Percentiles rank a stretch among this genome's conserved stretches.
Evolutionary conservation across 1,284 basidiomycete genomes (phyloP).

Genomic region (Fistulinella cinereoalba): DNA sequence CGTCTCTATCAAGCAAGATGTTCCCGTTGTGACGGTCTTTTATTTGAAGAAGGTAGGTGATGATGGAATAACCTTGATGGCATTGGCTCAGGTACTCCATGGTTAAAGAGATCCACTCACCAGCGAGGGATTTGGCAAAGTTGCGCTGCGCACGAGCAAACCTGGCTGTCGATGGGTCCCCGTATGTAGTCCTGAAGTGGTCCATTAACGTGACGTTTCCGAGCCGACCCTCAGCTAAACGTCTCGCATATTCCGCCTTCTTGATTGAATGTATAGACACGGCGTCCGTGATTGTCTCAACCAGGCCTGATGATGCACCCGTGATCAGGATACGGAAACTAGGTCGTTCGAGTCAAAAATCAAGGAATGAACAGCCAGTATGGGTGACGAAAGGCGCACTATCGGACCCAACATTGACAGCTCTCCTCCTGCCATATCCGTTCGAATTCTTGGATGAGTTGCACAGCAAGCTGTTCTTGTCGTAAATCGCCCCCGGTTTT

Average conservation of each 20-base stretch:
- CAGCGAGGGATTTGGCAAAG: slow-evolving; percentile 93
- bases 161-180: slow-evolving; percentile 82
- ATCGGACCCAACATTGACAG: slow-evolving; percentile 87
- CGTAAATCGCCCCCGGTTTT: slow-evolving; percentile 97
- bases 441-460: slow-evolving; percentile 91
- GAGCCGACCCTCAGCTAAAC: slow-evolving; percentile 75
- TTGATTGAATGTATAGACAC: slow-evolving; percentile 99
- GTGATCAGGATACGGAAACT: slow-evolving; percentile 90
- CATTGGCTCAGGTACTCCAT: not conserved
- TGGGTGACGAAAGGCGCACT: slow-evolving; percentile 54
- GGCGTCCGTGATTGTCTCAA: slow-evolving; percentile 94
- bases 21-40: slow-evolving; percentile 99
- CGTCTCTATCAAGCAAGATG: slow-evolving; percentile 93
- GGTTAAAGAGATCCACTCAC: slow-evolving; percentile 36
- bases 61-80: slow-evolving; percentile 80
- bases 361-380: not conserved
- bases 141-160: slow-evolving; percentile 85
- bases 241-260: slow-evolving; percentile 93
- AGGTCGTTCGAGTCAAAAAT: slow-evolving; percentile 6
- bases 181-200: slow-evolving; percentile 87
- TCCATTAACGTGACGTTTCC: slow-evolving; percentile 87
- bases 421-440: slow-evolving; percentile 94
- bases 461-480: slow-evolving; percentile 96
- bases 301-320: slow-evolving; percentile 87
- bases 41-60: slow-evolving; percentile 95